A percentile compares a stretch with the other conserved stretches of the same genome.
These are phyloP conservation scores for Flaveria linearis DNA, from an alignment of 129 eudicot species.

Conservation along the genomic window DNA sequence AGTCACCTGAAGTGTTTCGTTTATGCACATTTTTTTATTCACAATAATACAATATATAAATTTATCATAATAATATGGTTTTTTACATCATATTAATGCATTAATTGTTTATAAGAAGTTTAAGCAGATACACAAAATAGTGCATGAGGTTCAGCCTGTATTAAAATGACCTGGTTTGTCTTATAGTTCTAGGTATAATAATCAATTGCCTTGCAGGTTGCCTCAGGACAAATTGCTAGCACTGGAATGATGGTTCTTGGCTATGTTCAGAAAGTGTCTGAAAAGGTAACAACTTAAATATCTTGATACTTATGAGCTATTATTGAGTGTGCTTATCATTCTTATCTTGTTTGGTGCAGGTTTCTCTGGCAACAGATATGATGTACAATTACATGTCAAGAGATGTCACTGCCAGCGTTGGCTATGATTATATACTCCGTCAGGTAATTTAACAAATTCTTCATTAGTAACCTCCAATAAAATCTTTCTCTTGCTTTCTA, in stretches of 20 bases:
- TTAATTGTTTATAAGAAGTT: not conserved
- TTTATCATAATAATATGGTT: not conserved
- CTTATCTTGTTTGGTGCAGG: conserved; percentile 40
- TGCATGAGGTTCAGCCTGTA: not conserved
- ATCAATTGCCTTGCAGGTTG: conserved; percentile 57
- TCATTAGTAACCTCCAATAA: not conserved
- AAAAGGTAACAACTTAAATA: conserved; percentile 47
- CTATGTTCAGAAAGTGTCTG: conserved; percentile 93
- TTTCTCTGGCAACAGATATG: conserved; percentile 87
- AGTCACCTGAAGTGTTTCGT: not conserved
- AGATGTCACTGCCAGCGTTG: conserved; percentile 85
- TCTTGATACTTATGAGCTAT: not conserved
- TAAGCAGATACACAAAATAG: not conserved
- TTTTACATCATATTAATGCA: not conserved
- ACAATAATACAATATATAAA: not conserved
- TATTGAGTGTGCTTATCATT: not conserved
- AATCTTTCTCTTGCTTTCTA: not conserved
- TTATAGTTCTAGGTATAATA: not conserved
- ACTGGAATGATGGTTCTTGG: conserved; percentile 87
- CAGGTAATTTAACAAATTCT: conserved; percentile 55
- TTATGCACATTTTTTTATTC: not conserved
- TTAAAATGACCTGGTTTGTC: not conserved
- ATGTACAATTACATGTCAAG: conserved; percentile 85
- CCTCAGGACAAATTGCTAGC: conserved; percentile 88
- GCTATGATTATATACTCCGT: conserved; percentile 85